Percentiles rank a stretch among this genome's conserved stretches.
These are phyloP conservation scores for Coccomyxa sp. DNA, from an alignment of 139 green algal genomes.

Conservation along the genomic window DNA sequence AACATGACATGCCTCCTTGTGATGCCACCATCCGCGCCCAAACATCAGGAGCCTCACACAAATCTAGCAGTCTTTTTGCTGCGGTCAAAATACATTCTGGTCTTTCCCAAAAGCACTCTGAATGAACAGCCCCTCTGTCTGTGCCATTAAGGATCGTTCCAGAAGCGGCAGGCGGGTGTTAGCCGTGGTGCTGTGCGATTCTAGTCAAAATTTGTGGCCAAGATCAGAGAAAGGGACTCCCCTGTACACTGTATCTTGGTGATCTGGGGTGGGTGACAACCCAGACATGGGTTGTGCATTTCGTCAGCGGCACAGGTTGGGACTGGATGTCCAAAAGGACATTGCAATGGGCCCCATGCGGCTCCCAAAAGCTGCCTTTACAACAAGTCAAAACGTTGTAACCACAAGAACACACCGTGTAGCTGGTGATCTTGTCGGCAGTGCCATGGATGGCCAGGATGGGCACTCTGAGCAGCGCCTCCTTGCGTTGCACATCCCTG, in stretches of 20 bases:
- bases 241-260: not conserved
- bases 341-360: not conserved
- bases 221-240: not conserved
- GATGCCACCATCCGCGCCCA: not conserved
- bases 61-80: not conserved
- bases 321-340: not conserved
- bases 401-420: conserved; percentile 7
- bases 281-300: no score
- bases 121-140: no score
- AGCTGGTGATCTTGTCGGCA: conserved; percentile 27
- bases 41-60: not conserved
- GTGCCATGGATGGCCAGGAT: conserved; percentile 43
- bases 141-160: no score
- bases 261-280: not conserved
- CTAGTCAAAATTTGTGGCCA: no score
- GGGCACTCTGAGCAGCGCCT: conserved; percentile 30
- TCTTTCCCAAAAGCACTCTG: no score
- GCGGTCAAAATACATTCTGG: no score
- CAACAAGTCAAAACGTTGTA: not conserved
- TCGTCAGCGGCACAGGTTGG: no score
- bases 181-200: no score
- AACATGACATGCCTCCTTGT: not conserved
- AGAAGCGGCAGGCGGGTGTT: no score
- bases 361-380: not conserved
- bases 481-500: conserved; percentile 8